Base-by-base conservation (phyloP, 257 asterid genomes). In the Solanum medicagineum region DNA sequence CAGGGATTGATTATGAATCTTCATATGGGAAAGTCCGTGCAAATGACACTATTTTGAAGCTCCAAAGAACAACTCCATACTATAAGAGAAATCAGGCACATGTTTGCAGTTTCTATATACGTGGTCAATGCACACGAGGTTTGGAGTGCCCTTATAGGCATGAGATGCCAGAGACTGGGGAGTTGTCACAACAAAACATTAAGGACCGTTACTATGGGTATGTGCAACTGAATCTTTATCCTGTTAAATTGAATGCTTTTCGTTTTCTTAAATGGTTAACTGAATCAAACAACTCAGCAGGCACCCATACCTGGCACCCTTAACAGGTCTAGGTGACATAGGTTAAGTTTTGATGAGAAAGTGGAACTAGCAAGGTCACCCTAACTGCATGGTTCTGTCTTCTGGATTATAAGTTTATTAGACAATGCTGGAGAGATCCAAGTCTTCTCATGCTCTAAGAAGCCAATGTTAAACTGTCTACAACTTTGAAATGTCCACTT, bases 131-230 rank as follows among this genome's bases (percentile, higher is more conserved):
- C 88, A 95, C 98, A 70, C 94, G 99, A 92, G 99, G 99, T 80
- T 92, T 93, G 10, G 99, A 97, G 90, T 97, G 99, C 87, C 99
- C 99, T 24, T 97, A 93, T 86, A 90, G 99, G 89, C 99, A 95
- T n/a, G 99, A 97, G 89, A 97, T 95, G 99, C 99, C 99, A 7
- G 98, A 87, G 62, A 94, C 96, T n/a, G 99, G 99, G 80, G 99
- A 97, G 88, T 84, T 97, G 85, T 95, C 99, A 10, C 99, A 95
- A 82, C 99, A 97, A 87, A 97, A 97, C 84, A 97, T 97, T 47
- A 94, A 97, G 89, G 99, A 97, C 84, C 98, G 99, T 84, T 97
- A 97, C 87, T 94, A 97, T 16, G 99, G 99, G 99, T 97, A 97
- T 77, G 97, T 80, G 42, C 29, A 26, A 47, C 9, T 69, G 10